Base-by-base conservation (phyloP, 176 grass and related monocot genomes). In the Bothriochloa decipiens region DNA sequence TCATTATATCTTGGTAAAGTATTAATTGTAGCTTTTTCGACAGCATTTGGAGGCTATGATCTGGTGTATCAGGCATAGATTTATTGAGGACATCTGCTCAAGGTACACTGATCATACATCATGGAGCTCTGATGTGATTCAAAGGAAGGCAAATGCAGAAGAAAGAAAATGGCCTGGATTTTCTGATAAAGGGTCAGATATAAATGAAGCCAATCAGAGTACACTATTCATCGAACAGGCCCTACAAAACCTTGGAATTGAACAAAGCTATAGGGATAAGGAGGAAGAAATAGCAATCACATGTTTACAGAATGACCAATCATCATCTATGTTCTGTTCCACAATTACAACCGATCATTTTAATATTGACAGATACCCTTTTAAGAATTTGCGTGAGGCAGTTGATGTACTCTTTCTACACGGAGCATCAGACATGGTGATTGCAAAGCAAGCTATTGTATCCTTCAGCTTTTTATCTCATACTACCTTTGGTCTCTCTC, bases 391-490 rank as follows among this genome's bases (percentile, higher is more conserved):
- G 70, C 80, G 69, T 42, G 87, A 83, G 81, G 96, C 89, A 85
- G 85, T 92, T 85, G 96, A 98, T 39, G 18, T 95, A 53, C 89
- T 98, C 49, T 98, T 98, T 84, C 64, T 98, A 49, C 87, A 85
- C 7, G 96, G 96, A 64, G 68, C 87, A 80, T 98, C 93, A 81
- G 91, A 98, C 81, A 95, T 88, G 63, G 85, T 98, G 76, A 81
- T 98, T 83, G 91, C 93, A 73, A 98, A 98, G 84, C 93, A 93
- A 85, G 93, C 96, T 84, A 95, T 92, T 82, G 96, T 97, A 97
- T 98, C 96, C 96, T 93, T 88, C 37, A 49, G 26, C 37, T 72
- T 25, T 88, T 26, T 75, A 61, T 91, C 26, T 86, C 22, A 47
- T 84, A n/a, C 25, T 47, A 20, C 18, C 43, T 68, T 64, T 65